Percentiles rank a stretch among this genome's conserved stretches.
phyloP scores from a whole-genome alignment of 108 stramenopile genomes.

The Ochromonas danica region DNA sequence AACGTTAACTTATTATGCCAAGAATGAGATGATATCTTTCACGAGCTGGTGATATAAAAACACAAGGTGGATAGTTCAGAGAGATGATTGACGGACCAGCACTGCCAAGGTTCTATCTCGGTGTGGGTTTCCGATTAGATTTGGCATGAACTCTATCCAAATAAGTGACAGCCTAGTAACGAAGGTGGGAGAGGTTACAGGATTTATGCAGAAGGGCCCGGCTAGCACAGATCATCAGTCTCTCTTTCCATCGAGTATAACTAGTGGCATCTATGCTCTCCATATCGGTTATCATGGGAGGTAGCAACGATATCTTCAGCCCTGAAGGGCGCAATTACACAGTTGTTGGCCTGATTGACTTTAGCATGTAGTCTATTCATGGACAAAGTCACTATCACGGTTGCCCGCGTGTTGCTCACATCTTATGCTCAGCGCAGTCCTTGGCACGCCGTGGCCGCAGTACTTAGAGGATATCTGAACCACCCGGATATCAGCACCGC shows the following conservation, averaged over 20 bases:
- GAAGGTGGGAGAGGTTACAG: slow-evolving; percentile 2
- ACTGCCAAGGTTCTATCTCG: background rate
- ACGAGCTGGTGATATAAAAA: background rate
- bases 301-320: slow-evolving; percentile 51
- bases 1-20: no score
- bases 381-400: slow-evolving; percentile 52
- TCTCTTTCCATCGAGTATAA: background rate
- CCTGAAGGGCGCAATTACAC: background rate
- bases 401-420: slow-evolving; percentile 46
- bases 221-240: slow-evolving; percentile 8
- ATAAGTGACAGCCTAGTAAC: no score
- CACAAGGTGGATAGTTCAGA: background rate
- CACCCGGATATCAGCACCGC: background rate
- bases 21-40: background rate
- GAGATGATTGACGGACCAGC: background rate
- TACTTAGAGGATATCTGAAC: slow-evolving; percentile 29
- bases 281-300: slow-evolving; percentile 39
- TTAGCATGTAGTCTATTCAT: slow-evolving; percentile 46
- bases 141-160: background rate
- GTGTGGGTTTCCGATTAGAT: slow-evolving; percentile 32
- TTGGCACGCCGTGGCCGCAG: slow-evolving; percentile 33
- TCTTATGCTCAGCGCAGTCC: background rate
- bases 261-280: background rate
- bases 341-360: slow-evolving; percentile 48
- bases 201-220: background rate